Base-by-base conservation (phyloP, 805 yeast genomes). In the Wickerhamomyces sydowiorum region DNA sequence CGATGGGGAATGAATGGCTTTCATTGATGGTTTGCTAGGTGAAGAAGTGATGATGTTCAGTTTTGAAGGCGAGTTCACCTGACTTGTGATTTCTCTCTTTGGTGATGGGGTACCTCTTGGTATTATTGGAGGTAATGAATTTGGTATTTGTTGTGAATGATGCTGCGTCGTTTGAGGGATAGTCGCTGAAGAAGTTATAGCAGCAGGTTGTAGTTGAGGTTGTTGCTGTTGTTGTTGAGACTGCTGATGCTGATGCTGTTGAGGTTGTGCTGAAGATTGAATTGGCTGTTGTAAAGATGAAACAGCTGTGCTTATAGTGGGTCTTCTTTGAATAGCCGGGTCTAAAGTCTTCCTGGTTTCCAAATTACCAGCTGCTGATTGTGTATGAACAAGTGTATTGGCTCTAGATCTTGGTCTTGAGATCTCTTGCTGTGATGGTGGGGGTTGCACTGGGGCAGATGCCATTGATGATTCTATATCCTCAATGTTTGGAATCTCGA, bases 401-500 rank as follows among this genome's bases (percentile, higher is more conserved):
- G 63, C 56, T 48, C 62, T 53, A 12, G 63, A 60, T 40, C 65
- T 46, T 24, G 53, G 23, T 38, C 45, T 44, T 28, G 33, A 21
- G 21, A 18, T 17, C 43, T 22, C 38, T 46, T 44, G 42, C 42
- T 28, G 21, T 42, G 48, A 32, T 48, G 52, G 22, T 22, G 33
- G 47, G 38, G 14, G 51, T 43, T 32, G 59, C 38, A 41, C 18
- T 34, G 37, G 7, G 24, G 30, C 56, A 15, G 55, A 55, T 7
- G 64, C 56, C 35, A 67, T 33, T 33, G 42, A 22, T 2, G 53
- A 37, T 37, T 51, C 60, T 34, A 65, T 53, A 1, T 66, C 69
- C 41, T 76, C 82, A 73, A 81, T 77, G 47, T 73, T 78, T 5
- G 91, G 91, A 33, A 84, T 85, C 56, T 83, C 90, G 45, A 75